Evolutionary conservation across 2,329 filamentous ascomycete species (phyloP).

Genomic region (Akanthomyces dipterigenus): DNA sequence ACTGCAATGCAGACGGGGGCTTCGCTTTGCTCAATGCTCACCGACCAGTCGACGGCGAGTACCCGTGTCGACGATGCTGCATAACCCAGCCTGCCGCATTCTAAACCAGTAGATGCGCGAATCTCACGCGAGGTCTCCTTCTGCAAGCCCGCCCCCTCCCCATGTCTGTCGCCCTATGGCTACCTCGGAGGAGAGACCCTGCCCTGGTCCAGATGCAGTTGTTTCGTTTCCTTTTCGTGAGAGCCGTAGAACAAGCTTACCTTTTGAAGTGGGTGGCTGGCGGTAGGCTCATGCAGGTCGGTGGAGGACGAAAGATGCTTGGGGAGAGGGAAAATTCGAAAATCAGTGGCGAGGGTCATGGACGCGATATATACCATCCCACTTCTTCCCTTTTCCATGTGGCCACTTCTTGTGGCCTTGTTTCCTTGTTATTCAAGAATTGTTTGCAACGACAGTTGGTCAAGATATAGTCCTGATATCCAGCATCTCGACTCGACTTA

Average conservation of each 20-base stretch:
- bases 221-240: conserved; percentile 9
- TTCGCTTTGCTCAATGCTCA: not conserved
- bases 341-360: not conserved
- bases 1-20: not conserved
- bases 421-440: not conserved
- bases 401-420: conserved; percentile 10
- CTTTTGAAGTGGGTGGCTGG: conserved; percentile 1
- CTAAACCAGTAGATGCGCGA: conserved; percentile 1
- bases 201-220: not conserved
- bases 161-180: not conserved
- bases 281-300: not conserved
- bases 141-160: not conserved
- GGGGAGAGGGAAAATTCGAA: not conserved
- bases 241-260: not conserved
- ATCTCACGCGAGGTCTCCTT: not conserved
- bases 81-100: not conserved
- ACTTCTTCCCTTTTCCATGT: not conserved
- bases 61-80: conserved; percentile 2
- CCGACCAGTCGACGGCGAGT: conserved; percentile 6
- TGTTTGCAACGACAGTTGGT: not conserved
- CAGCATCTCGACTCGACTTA: not conserved
- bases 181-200: not conserved
- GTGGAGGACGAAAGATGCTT: not conserved
- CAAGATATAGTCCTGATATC: not conserved
- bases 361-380: conserved; percentile 11